Conservation (phyloP, 2,329 filamentous ascomycete species). For the Trichoderma atrobrunneum region DNA sequence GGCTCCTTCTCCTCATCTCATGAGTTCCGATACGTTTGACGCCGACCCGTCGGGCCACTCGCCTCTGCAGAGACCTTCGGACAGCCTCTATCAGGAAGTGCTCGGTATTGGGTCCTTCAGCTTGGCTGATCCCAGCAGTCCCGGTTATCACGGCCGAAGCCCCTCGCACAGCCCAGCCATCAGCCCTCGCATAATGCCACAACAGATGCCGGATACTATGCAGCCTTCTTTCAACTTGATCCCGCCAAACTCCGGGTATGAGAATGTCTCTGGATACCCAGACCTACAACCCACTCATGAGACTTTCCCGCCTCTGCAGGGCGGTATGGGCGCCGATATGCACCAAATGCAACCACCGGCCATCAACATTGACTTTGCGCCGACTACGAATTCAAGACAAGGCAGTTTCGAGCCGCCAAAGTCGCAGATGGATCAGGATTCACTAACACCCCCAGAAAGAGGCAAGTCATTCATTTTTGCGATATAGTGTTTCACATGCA, state of each 20-base stretch:
- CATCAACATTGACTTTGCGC: conserved; percentile 91
- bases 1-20: conserved; percentile 77
- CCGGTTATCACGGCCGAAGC: conserved; percentile 68
- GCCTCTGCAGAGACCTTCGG: conserved; percentile 73
- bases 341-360: conserved; percentile 85
- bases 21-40: conserved; percentile 77
- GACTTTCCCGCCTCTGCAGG: conserved; percentile 52
- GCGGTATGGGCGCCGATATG: conserved; percentile 55
- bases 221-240: conserved; percentile 47
- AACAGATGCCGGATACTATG: conserved; percentile 52
- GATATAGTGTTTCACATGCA: background rate
- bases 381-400: conserved; percentile 59
- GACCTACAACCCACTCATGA: conserved; percentile 42
- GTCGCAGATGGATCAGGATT: conserved; percentile 67
- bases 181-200: conserved; percentile 58
- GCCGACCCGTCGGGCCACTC: conserved; percentile 68
- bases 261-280: conserved; percentile 34
- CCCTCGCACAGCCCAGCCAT: conserved; percentile 73
- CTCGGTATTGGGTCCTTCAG: conserved; percentile 77
- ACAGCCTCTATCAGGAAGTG: conserved; percentile 74
- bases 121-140: conserved; percentile 69
- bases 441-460: conserved; percentile 76
- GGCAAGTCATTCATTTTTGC: conserved; percentile 41
- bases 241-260: conserved; percentile 40
- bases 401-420: conserved; percentile 51